Conservation (phyloP, 495 filamentous ascomycete genomes). For the Aspergillus cavernicola region DNA sequence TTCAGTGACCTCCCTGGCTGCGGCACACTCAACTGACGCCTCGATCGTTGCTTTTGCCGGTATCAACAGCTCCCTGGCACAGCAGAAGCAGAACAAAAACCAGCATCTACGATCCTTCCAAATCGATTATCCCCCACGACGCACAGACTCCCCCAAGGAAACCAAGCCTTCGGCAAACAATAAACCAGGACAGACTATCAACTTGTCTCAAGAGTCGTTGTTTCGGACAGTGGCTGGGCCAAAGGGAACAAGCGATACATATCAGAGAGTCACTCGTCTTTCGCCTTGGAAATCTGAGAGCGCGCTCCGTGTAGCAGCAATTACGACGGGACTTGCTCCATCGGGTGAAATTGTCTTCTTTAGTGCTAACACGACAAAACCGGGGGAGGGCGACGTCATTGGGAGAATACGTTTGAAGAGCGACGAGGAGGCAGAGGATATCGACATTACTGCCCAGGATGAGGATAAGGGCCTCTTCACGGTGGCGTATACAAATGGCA, state of each 20-base stretch:
- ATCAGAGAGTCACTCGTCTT: slow-evolving; percentile 74
- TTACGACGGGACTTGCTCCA: slow-evolving; percentile 69
- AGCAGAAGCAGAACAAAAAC: slow-evolving; percentile 74
- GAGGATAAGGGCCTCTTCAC: slow-evolving; percentile 53
- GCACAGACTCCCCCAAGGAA: slow-evolving; percentile 1
- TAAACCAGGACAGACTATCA: slow-evolving; percentile 45
- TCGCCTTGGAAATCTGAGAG: slow-evolving; percentile 53
- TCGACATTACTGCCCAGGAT: slow-evolving; percentile 66
- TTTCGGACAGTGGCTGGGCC: slow-evolving; percentile 52
- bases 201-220: slow-evolving; percentile 56
- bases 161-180: slow-evolving; percentile 14
- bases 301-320: slow-evolving; percentile 60
- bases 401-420: slow-evolving; percentile 60
- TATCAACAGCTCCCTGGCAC: slow-evolving; percentile 74
- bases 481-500: slow-evolving; percentile 75
- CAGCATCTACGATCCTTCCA: slow-evolving; percentile 82
- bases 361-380: slow-evolving; percentile 51
- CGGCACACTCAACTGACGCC: slow-evolving; percentile 52
- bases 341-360: slow-evolving; percentile 78
- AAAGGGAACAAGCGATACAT: slow-evolving; percentile 55
- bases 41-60: slow-evolving; percentile 70
- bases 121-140: slow-evolving; percentile 45
- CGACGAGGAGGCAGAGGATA: slow-evolving; percentile 71
- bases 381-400: slow-evolving; percentile 56
- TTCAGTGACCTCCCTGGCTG: slow-evolving; percentile 78